Conservation (phyloP, 352 stramenopile genomes). For the Lagenidium sp. region DNA sequence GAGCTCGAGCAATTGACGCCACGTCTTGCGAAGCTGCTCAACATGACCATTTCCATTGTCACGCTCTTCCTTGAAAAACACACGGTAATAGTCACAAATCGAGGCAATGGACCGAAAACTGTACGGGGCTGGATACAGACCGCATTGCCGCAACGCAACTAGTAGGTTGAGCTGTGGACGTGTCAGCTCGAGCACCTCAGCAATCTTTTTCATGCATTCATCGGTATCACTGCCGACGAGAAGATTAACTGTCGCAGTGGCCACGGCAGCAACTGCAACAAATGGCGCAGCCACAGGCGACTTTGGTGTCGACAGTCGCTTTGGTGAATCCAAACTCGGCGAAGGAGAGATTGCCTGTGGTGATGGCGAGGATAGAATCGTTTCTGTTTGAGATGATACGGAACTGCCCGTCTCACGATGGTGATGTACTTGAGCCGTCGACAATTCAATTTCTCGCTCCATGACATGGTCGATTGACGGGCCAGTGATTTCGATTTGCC, state of each 20-base stretch:
- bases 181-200: conserved; percentile 29
- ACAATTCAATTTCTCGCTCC: conserved; percentile 30
- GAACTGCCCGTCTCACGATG: too few relatives aligned
- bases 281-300: conserved; percentile 6
- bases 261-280: conserved; percentile 11
- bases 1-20: conserved; percentile 48
- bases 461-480: conserved; percentile 50
- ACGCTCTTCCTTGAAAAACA: conserved; percentile 33
- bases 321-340: too few relatives aligned
- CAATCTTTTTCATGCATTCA: conserved; percentile 42
- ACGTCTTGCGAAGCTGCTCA: conserved; percentile 24
- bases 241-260: conserved; percentile 28
- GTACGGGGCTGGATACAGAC: conserved; percentile 30
- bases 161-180: conserved; percentile 59
- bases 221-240: conserved; percentile 27
- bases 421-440: neutral
- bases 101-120: conserved; percentile 35
- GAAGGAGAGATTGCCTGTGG: conserved; percentile 3
- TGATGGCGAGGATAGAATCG: neutral
- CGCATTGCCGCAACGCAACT: conserved; percentile 36
- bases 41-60: conserved; percentile 24
- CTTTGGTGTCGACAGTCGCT: neutral
- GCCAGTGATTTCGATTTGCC: conserved; percentile 39
- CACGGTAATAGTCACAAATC: conserved; percentile 54
- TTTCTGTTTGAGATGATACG: too few relatives aligned